Evolutionary conservation across 768 basidiomycete genomes (phyloP), one percentile per base, ranked within the genome.

Genomic region (Daedalea quercina): DNA sequence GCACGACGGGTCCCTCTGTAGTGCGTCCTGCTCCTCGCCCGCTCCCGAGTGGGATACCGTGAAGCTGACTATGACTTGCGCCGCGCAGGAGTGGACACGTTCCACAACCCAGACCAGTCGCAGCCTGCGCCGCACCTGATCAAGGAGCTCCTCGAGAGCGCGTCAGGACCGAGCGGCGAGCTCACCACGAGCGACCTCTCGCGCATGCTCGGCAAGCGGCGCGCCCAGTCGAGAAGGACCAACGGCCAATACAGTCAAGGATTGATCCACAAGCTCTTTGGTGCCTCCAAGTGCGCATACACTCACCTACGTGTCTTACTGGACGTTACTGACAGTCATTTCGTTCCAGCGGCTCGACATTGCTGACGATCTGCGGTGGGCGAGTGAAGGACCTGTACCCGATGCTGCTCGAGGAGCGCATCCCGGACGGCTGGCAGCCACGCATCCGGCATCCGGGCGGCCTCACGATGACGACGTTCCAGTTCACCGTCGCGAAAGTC

Each of bases 351-450:
- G 73, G 81, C 0, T 78, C 84, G 0, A 84, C 84, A 0, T 56
- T 90, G 46, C 66, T 84, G 15, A 77, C 76, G 1, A 79, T 84
- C 50, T 84, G 88, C 57, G 90, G 85, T 3, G 85, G 87, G 2
- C 71, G 75, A 19, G 61, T 84, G 3, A 65, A 71, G 7, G 84
- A 84, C 52, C 58, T 90, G 34, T 68, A 75, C 40, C 57, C 74
- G 0, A 60, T 87, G 46, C 65, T 91, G n/a, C 63, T 72, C 9
- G 84, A 91, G 43, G 88, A 91, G 57, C 77, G 86, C 15, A 62
- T 91, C 28, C 82, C 84, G 0, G 74, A 84, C 0, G 80, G 80
- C 20, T 90, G 86, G 85, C 85, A 89, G 62, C 74, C 87, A 0
- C 69, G 76, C 13, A 65, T 80, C 26, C 71, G 76, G n/a, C 67